Conservation (phyloP, 257 asterid genomes). For the Leonotis leonurus region DNA sequence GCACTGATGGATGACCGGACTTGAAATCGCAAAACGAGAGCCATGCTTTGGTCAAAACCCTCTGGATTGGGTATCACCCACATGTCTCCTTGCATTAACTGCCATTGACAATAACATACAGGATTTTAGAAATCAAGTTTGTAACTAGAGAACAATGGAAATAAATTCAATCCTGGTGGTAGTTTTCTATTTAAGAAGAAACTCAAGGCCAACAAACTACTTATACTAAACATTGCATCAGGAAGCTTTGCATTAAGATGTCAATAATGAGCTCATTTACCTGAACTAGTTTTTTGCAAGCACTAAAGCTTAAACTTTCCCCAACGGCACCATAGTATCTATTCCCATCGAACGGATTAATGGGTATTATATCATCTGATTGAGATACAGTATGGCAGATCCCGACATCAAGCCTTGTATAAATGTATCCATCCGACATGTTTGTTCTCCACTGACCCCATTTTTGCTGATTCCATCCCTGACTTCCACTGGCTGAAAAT, state of each 20-base stretch:
- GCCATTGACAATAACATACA: constrained; percentile 17
- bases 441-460: constrained; percentile 68
- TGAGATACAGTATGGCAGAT: constrained; percentile 28
- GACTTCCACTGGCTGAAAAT: constrained; percentile 43
- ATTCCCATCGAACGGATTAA: constrained; percentile 21
- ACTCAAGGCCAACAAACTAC: neutral
- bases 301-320: constrained; percentile 73
- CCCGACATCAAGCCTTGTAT: constrained; percentile 52
- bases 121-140: neutral
- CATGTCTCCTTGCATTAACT: constrained; percentile 97
- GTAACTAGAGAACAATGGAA: neutral
- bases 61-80: constrained; percentile 57
- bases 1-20: constrained; percentile 34
- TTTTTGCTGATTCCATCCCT: constrained; percentile 44
- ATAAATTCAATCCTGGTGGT: too few species aligned
- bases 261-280: constrained; percentile 27
- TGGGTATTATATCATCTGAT: constrained; percentile 21
- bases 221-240: neutral
- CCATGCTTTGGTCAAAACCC: constrained; percentile 75
- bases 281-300: constrained; percentile 87
- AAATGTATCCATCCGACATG: constrained; percentile 47
- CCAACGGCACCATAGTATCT: constrained; percentile 37
- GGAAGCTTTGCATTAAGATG: neutral
- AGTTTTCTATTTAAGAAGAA: neutral
- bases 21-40: constrained; percentile 67